A percentile compares a stretch with the other conserved stretches of the same genome.
Conservation (phyloP, 768 basidiomycete genomes). For the Gloeopeniophorella convolvens region DNA sequence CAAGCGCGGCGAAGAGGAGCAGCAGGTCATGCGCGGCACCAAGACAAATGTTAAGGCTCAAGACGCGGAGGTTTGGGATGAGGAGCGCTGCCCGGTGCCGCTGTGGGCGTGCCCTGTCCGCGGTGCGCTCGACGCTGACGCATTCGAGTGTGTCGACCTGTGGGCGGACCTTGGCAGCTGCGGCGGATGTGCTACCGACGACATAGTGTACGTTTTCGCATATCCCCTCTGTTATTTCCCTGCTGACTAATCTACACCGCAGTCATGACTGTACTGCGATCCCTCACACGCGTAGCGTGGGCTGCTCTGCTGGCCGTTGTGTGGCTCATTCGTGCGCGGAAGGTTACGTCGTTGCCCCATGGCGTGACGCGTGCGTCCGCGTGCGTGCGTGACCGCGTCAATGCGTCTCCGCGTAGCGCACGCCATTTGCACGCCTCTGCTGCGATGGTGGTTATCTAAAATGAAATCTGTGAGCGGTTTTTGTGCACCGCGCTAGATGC, state of each 20-base stretch:
- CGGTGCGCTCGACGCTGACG: conserved; percentile 13
- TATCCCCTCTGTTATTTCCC: background rate
- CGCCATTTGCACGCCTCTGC: too few relatives aligned
- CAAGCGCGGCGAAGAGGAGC: background rate
- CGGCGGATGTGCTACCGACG: conserved; percentile 27
- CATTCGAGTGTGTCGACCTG: conserved; percentile 29
- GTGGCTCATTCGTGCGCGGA: conserved; percentile 24
- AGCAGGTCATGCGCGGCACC: background rate
- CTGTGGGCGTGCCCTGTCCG: conserved; percentile 9
- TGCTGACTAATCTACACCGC: background rate
- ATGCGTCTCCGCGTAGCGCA: background rate
- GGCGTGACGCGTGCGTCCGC: conserved; percentile 20
- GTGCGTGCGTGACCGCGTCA: background rate
- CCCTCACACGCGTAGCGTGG: conserved; percentile 23
- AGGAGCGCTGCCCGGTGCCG: conserved; percentile 3
- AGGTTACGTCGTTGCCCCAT: conserved; percentile 22
- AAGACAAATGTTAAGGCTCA: background rate
- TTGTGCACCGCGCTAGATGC: too few relatives aligned
- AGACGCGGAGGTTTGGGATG: background rate
- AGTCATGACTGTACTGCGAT: conserved; percentile 28
- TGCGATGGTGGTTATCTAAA: too few relatives aligned
- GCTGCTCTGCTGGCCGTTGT: conserved; percentile 26
- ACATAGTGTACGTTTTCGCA: conserved; percentile 21
- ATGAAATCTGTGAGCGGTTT: too few relatives aligned
- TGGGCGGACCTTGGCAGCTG: conserved; percentile 26